Percentiles rank a stretch among this genome's conserved stretches.
Conservation (phyloP, 1,284 basidiomycete species). For the Coniferiporia weirii region DNA sequence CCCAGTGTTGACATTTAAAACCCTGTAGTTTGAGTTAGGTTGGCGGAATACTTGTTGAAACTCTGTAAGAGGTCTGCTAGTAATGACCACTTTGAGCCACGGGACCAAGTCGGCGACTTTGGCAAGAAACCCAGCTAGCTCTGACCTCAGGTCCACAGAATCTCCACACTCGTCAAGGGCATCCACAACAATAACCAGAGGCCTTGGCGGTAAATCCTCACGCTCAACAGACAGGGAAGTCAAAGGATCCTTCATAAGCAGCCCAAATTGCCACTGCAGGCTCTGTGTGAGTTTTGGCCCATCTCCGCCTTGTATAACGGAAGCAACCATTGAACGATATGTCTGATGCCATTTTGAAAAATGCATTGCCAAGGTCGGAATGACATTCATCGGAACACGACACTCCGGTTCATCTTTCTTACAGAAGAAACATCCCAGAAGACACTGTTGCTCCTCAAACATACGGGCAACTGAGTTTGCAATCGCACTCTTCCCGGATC, state of each 20-base stretch:
- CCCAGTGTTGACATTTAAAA: too few species aligned
- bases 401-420: not conserved
- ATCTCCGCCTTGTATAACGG: not conserved
- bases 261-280: not conserved
- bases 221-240: too few species aligned
- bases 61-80: not conserved
- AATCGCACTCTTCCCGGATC: constrained; percentile 8
- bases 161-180: not conserved
- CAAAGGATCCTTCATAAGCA: not conserved
- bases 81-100: not conserved
- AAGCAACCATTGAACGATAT: not conserved
- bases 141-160: not conserved
- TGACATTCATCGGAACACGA: not conserved
- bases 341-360: not conserved
- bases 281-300: not conserved
- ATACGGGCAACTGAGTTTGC: not conserved
- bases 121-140: not conserved
- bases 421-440: constrained; percentile 3
- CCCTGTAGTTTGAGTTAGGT: not conserved
- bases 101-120: not conserved
- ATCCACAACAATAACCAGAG: not conserved
- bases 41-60: not conserved
- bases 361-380: not conserved
- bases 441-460: not conserved
- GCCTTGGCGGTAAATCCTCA: not conserved